Conservation (phyloP, 495 filamentous ascomycete species). For the Hypomontagnella monticulosa region DNA sequence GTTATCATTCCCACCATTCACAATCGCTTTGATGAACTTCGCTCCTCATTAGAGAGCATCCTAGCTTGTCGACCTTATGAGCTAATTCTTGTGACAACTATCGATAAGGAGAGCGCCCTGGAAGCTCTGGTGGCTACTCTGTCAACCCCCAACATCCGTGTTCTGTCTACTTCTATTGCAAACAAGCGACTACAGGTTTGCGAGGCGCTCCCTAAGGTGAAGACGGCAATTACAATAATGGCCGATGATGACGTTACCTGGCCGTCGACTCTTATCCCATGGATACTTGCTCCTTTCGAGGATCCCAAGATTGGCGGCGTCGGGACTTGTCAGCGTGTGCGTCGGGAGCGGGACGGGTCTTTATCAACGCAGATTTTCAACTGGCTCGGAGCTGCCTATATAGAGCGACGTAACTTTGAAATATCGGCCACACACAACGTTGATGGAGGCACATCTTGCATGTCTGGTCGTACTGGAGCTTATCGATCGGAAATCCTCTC, state of each 20-base stretch:
- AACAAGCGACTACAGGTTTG: slow-evolving; percentile 63
- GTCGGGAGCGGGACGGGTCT: slow-evolving; percentile 45
- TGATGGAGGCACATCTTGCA: slow-evolving; percentile 65
- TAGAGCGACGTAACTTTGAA: slow-evolving; percentile 68
- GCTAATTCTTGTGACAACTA: slow-evolving; percentile 65
- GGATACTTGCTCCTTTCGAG: slow-evolving; percentile 62
- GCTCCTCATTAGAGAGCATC: slow-evolving; percentile 62
- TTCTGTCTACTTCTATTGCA: slow-evolving; percentile 49
- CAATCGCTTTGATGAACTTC: slow-evolving; percentile 63
- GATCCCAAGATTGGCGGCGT: slow-evolving; percentile 61
- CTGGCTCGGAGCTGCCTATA: slow-evolving; percentile 62
- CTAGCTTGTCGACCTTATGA: slow-evolving; percentile 61
- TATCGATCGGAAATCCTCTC: slow-evolving; percentile 60
- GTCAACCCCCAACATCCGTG: slow-evolving; percentile 53
- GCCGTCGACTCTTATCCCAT: slow-evolving; percentile 57
- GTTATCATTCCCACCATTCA: slow-evolving; percentile 65
- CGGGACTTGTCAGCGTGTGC: slow-evolving; percentile 62
- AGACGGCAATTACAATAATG: slow-evolving; percentile 59
- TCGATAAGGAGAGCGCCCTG: slow-evolving; percentile 59
- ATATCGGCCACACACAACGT: slow-evolving; percentile 61
- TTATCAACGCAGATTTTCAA: slow-evolving; percentile 56
- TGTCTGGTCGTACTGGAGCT: slow-evolving; percentile 63
- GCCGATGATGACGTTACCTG: slow-evolving; percentile 67
- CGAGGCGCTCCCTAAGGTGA: slow-evolving; percentile 49
- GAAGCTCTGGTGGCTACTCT: slow-evolving; percentile 55